These are phyloP conservation scores for Mycena sanguinolenta DNA, from an alignment of 768 basidiomycete genomes.

Conservation along the genomic window DNA sequence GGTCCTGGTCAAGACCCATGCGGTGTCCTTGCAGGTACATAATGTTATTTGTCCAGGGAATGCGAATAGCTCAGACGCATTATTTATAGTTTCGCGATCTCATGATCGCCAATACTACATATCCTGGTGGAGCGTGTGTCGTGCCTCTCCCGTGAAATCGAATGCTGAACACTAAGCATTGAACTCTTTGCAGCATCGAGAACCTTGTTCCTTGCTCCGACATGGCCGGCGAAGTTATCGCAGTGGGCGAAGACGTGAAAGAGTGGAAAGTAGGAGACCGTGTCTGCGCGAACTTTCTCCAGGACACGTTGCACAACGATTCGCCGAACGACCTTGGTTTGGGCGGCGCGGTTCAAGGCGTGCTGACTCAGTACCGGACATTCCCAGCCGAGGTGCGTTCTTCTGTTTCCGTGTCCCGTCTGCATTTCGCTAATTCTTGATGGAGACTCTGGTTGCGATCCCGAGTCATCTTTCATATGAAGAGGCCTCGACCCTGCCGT, in stretches of 20 bases:
- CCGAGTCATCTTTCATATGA: conserved; percentile 72
- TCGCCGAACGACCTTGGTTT: conserved; percentile 48
- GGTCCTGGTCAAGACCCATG: conserved; percentile 69
- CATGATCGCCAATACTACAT: conserved; percentile 53
- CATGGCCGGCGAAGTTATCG: no score
- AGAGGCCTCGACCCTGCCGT: conserved; percentile 77
- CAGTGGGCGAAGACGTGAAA: no score
- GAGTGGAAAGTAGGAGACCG: no score
- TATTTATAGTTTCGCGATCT: conserved; percentile 70
- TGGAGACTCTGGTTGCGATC: conserved; percentile 63
- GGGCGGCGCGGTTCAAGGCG: conserved; percentile 64
- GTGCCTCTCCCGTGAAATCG: not conserved
- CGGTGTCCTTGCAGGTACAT: no score
- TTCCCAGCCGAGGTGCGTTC: no score
- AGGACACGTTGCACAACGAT: conserved; percentile 64
- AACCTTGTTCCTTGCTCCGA: conserved; percentile 53
- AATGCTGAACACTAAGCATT: not conserved
- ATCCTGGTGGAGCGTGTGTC: conserved; percentile 51
- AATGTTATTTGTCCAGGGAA: conserved; percentile 56
- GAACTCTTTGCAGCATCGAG: conserved; percentile 11
- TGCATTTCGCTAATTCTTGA: not conserved
- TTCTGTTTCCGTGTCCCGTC: conserved; percentile 66
- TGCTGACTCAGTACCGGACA: conserved; percentile 68
- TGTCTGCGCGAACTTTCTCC: conserved; percentile 66
- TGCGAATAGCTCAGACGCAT: not conserved